phyloP scores from a whole-genome alignment of 176 grass and related monocot genomes.

The Triticum urartu region DNA sequence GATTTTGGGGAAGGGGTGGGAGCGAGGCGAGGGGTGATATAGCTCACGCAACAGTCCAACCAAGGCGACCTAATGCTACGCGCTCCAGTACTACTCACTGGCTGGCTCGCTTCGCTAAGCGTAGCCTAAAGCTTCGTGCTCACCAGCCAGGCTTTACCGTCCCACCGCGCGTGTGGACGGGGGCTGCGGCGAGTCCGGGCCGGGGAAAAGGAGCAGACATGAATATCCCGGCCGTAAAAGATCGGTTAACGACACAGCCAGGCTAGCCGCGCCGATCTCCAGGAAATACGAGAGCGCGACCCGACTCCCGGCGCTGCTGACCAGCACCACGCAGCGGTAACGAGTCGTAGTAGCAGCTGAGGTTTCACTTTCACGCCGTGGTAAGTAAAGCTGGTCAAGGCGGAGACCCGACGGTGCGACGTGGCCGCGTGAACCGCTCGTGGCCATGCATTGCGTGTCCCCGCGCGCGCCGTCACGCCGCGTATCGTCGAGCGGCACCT shows the following conservation, averaged over 20 bases:
- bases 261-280: not conserved
- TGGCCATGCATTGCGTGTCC: not conserved
- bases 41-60: constrained; percentile 39
- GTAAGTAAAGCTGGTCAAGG: too few species aligned
- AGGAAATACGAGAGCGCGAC: too few species aligned
- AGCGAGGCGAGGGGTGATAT: not conserved
- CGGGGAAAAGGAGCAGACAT: not conserved
- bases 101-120: not conserved
- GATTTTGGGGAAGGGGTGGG: not conserved
- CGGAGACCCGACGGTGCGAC: not conserved
- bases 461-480: too few species aligned
- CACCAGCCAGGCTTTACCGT: not conserved
- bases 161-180: not conserved
- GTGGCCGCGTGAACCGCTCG: not conserved
- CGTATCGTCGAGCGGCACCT: not conserved
- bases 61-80: constrained; percentile 25
- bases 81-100: too few species aligned
- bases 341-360: fast-evolving
- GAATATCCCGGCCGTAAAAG: not conserved
- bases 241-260: not conserved
- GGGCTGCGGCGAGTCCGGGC: not conserved
- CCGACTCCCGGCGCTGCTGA: too few species aligned
- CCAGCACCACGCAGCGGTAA: too few species aligned
- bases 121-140: not conserved
- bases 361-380: too few species aligned